Evolutionary conservation across 177 flowering plant species (phyloP), one percentile per base, ranked within the genome.

Genomic region (Tripterygium wilfordii): DNA sequence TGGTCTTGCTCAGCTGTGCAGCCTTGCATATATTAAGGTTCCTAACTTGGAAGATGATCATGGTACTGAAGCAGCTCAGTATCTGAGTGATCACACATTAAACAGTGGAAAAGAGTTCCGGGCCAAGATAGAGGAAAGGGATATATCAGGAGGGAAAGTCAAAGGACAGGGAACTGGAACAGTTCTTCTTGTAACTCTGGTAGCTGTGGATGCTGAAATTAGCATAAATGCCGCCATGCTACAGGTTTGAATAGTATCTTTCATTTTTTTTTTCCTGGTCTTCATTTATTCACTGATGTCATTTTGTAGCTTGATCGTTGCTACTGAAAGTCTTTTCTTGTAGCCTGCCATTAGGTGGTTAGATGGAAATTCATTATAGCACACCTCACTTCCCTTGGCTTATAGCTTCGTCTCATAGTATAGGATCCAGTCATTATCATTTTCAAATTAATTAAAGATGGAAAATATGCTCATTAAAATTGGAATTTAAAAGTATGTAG

Each of bases 81-180:
- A 60, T 60, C 60, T 90, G 58, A 76, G 82, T 49, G 90, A 70
- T 35, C 62, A 53, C 58, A 70, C 76, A 1, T 56, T 90, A 4
- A 63, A 53, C 58, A 73, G 71, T 53, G 53, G 79, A 0, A 80
- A 62, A 50, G 90, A 83, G 64, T 78, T 94, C 32, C 71, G 64
- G 61, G 96, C 90, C 29, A 58, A 57, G 64, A 62, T 94, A 24
- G 99, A 90, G 56, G 97, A 83, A 14, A 71, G 72, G 55, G 97
- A 94, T 65, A 48, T 78, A 14, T 85, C 96, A 3, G 95, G 88
- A 38, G 99, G 99, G 30, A 90, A 87, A 65, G 76, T 68, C 1
- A 90, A 83, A 64, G 99, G 99, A 18, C 96, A 85, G 72, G 97
- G 99, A 56, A 90, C 94, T 51, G 97, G 99, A n/a, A 62, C 81